phyloP scores from a whole-genome alignment of 306 rosid species.

The Prinsepia uniflora region DNA sequence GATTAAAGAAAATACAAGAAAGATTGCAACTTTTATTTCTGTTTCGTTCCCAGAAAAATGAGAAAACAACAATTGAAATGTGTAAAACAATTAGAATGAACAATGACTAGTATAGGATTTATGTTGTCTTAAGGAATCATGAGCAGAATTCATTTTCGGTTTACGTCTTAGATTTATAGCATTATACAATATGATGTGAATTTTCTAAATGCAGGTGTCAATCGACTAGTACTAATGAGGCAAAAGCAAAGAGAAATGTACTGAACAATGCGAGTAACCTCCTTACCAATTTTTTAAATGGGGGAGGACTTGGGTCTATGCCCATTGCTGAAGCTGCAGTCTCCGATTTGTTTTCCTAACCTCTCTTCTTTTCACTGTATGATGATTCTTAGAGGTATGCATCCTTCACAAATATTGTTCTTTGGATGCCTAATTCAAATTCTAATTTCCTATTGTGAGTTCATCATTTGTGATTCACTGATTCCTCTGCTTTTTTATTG shows the following conservation, averaged over 20 bases:
- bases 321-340: constrained; percentile 98
- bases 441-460: neutral
- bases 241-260: constrained; percentile 59
- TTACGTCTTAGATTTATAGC: neutral
- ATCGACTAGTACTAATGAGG: constrained; percentile 52
- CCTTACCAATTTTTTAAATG: constrained; percentile 70
- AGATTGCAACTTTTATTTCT: neutral
- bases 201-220: constrained; percentile 53
- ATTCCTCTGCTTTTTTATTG: neutral
- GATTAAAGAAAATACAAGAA: neutral
- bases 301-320: constrained; percentile 78
- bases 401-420: constrained; percentile 4
- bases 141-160: neutral
- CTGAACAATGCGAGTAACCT: constrained; percentile 91
- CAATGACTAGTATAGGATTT: neutral
- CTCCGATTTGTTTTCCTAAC: constrained; percentile 72
- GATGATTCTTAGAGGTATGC: constrained; percentile 91
- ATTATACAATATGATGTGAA: constrained; percentile 6
- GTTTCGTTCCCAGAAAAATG: neutral
- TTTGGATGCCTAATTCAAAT: constrained; percentile 1
- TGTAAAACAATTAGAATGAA: neutral
- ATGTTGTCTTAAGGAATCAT: too few relatives aligned
- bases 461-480: neutral
- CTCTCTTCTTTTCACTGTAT: constrained; percentile 84
- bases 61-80: neutral